Conservation (phyloP, 108 stramenopile species). For the Thalassiosira profunda region DNA sequence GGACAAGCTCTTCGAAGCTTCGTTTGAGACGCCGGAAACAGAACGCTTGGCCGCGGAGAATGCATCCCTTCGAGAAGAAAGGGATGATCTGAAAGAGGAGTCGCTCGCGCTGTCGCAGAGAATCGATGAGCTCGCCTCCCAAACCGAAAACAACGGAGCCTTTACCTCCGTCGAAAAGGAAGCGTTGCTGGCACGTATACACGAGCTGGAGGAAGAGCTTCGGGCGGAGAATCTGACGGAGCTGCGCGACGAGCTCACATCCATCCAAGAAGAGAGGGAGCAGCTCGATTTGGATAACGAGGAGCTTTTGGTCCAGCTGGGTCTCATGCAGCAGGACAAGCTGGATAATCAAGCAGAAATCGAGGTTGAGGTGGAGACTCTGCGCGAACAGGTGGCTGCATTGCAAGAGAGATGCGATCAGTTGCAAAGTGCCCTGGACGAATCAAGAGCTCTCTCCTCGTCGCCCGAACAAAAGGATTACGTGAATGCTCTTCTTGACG, state of each 20-base stretch:
- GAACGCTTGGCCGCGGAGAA: constrained; percentile 15
- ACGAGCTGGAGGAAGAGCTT: constrained; percentile 36
- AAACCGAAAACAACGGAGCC: background rate
- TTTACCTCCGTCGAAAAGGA: constrained; percentile 26
- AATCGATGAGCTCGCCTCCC: constrained; percentile 19
- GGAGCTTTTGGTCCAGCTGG: constrained; percentile 85
- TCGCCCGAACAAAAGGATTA: background rate
- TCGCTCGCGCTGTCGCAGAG: constrained; percentile 6
- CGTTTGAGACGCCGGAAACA: constrained; percentile 12
- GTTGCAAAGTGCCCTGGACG: constrained; percentile 31
- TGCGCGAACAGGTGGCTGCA: constrained; percentile 29
- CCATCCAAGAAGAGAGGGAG: constrained; percentile 53
- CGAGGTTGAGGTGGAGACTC: constrained; percentile 22
- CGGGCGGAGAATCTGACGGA: constrained; percentile 28
- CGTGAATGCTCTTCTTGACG: constrained; percentile 16
- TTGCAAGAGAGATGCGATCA: constrained; percentile 16
- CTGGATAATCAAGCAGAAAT: constrained; percentile 46
- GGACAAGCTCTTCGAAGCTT: constrained; percentile 32
- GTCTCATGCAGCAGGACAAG: constrained; percentile 73
- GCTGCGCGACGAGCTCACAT: constrained; percentile 47
- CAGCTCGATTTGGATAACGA: constrained; percentile 73
- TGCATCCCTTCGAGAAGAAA: constrained; percentile 16
- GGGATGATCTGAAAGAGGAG: constrained; percentile 18
- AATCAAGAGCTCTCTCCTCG: background rate
- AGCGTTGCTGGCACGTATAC: constrained; percentile 22